A percentile compares a stretch with the other conserved stretches of the same genome.
These are phyloP conservation scores for Boletus insuetus DNA, from an alignment of 768 basidiomycete genomes.

Conservation along the genomic window DNA sequence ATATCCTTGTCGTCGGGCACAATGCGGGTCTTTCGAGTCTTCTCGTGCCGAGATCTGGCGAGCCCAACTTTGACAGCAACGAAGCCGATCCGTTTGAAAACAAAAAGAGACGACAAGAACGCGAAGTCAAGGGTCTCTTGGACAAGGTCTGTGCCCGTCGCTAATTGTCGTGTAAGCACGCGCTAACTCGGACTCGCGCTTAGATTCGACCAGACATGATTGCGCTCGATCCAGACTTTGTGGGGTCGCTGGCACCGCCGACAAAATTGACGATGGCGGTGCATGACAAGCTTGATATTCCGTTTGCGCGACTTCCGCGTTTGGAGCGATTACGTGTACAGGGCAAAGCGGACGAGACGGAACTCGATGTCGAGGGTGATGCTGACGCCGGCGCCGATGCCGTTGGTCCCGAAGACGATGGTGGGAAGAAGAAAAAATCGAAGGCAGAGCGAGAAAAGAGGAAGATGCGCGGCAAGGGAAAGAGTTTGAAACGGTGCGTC, in stretches of 20 bases:
- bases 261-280: slow-evolving; percentile 55
- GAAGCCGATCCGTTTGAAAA: slow-evolving; percentile 97
- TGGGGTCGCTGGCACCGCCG: slow-evolving; percentile 65
- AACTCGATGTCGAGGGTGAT: slow-evolving; percentile 36
- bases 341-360: slow-evolving; percentile 72
- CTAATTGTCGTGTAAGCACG: neutral
- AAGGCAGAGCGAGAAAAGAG: slow-evolving; percentile 52
- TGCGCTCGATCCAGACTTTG: slow-evolving; percentile 71
- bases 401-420: slow-evolving; percentile 16
- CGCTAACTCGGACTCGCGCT: neutral
- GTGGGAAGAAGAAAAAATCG: slow-evolving; percentile 21
- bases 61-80: slow-evolving; percentile 89
- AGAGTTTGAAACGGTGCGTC: slow-evolving; percentile 73
- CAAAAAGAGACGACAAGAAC: slow-evolving; percentile 74
- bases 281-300: slow-evolving; percentile 44
- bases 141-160: slow-evolving; percentile 62
- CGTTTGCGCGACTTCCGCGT: slow-evolving; percentile 75
- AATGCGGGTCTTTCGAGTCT: slow-evolving; percentile 76
- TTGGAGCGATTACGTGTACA: slow-evolving; percentile 57
- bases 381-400: slow-evolving; percentile 36
- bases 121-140: slow-evolving; percentile 85
- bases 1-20: slow-evolving; percentile 80
- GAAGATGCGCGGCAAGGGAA: slow-evolving; percentile 85
- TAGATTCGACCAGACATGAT: slow-evolving; percentile 94
- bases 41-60: slow-evolving; percentile 88